These are phyloP conservation scores for Sporothrix pseudoabietina DNA, from an alignment of 2,329 filamentous ascomycete genomes.

Conservation along the genomic window DNA sequence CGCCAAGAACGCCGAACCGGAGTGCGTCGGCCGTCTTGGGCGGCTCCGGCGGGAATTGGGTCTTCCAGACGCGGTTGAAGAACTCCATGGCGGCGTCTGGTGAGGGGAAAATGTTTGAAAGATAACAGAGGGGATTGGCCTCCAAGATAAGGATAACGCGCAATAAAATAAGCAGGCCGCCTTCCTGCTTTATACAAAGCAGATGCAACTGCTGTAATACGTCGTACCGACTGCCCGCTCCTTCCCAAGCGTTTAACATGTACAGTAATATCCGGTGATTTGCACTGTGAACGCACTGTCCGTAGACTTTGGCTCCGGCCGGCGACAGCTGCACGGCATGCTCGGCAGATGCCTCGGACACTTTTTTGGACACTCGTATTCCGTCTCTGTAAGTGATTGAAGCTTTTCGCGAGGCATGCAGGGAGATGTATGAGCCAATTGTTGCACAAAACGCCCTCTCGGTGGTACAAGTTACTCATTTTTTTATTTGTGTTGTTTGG, in stretches of 20 bases:
- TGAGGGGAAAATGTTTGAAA: background rate
- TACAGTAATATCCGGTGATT: background rate
- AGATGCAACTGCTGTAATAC: background rate
- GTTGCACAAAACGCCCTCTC: conserved; percentile 12
- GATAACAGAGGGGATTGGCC: background rate
- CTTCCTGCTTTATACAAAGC: background rate
- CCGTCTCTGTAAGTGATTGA: background rate
- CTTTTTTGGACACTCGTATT: background rate
- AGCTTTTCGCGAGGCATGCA: background rate
- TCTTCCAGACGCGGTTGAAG: conserved; percentile 30
- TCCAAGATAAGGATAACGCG: no score
- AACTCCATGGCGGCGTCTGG: background rate
- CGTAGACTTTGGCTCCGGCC: background rate
- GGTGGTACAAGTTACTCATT: background rate
- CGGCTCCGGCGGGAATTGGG: conserved; percentile 25
- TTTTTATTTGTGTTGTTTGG: background rate
- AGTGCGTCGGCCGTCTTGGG: conserved; percentile 38
- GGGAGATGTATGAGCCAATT: background rate
- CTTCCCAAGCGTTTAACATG: background rate
- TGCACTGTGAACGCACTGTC: conserved; percentile 17
- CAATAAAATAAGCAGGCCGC: background rate
- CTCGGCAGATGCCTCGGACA: background rate
- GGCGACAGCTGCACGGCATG: background rate
- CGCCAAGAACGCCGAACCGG: conserved; percentile 48
- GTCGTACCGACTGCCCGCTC: background rate